A percentile compares a stretch with the other conserved stretches of the same genome.
Evolutionary conservation across 768 basidiomycete genomes (phyloP).

Genomic region (Suillus decipiens): DNA sequence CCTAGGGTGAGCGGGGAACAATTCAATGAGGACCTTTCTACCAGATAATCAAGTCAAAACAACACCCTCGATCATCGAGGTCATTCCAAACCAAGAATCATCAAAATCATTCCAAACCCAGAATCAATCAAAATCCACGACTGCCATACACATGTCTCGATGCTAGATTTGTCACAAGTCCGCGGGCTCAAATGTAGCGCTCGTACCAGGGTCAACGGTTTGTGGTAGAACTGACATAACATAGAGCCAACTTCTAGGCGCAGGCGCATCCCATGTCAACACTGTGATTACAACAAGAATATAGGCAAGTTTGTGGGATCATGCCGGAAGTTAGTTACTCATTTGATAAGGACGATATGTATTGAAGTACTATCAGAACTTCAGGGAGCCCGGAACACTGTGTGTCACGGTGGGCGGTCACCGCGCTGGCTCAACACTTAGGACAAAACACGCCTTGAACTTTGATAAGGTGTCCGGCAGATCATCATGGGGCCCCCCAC

Average conservation of each 20-base stretch:
- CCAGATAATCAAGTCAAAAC: background rate
- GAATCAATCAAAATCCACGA: background rate
- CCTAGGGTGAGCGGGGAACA: background rate
- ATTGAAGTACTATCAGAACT: background rate
- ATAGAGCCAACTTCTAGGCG: background rate
- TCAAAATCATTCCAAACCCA: background rate
- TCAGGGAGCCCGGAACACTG: background rate
- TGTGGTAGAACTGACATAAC: background rate
- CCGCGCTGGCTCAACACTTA: background rate
- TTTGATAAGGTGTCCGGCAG: background rate
- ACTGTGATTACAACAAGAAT: constrained; percentile 7
- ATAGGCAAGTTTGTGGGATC: background rate
- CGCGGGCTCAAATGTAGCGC: background rate
- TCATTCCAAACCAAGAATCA: too few relatives aligned
- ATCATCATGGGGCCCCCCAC: background rate
- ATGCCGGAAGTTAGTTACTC: background rate
- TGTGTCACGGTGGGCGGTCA: too few relatives aligned
- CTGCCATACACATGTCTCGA: background rate
- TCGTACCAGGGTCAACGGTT: constrained; percentile 4
- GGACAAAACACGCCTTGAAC: background rate
- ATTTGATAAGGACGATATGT: background rate
- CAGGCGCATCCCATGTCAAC: background rate
- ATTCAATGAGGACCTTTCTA: background rate
- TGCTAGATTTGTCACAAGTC: background rate
- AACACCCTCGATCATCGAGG: background rate